These are phyloP conservation scores for Suhomyces maxii DNA, from an alignment of 1,139 yeast species.

Conservation along the genomic window DNA sequence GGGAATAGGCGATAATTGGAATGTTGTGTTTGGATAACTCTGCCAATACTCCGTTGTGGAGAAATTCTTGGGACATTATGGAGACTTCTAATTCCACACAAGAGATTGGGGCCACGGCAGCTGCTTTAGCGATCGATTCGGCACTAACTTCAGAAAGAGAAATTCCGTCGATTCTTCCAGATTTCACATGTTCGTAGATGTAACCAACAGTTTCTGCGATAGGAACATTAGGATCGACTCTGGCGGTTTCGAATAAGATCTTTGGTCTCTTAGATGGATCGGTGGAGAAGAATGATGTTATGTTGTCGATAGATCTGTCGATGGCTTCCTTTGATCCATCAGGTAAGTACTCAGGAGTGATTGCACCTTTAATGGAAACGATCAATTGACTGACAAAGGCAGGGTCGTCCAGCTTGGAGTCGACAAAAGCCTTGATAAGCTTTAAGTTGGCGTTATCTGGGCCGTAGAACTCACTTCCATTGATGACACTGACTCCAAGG, in stretches of 20 bases:
- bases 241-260: constrained; percentile 67
- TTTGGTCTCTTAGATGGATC: constrained; percentile 33
- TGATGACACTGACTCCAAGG: constrained; percentile 58
- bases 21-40: constrained; percentile 49
- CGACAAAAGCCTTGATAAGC: constrained; percentile 57
- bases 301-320: constrained; percentile 49
- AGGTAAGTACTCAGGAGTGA: constrained; percentile 38
- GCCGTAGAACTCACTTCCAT: constrained; percentile 82
- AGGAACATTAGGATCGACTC: constrained; percentile 57
- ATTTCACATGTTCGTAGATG: constrained; percentile 51
- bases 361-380: constrained; percentile 69
- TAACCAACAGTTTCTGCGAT: constrained; percentile 51
- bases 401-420: constrained; percentile 40
- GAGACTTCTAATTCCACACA: constrained; percentile 79
- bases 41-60: constrained; percentile 60
- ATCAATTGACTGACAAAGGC: constrained; percentile 49
- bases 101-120: constrained; percentile 49
- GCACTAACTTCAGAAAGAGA: constrained; percentile 72
- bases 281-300: constrained; percentile 45
- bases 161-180: constrained; percentile 62
- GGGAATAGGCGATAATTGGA: constrained; percentile 77
- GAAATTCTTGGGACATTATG: constrained; percentile 59
- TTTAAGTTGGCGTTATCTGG: constrained; percentile 46
- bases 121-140: constrained; percentile 57
- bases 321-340: constrained; percentile 51